A percentile compares a stretch with the other conserved stretches of the same genome.
Conservation (phyloP, 805 yeast species). For the Yarrowia sp. region DNA sequence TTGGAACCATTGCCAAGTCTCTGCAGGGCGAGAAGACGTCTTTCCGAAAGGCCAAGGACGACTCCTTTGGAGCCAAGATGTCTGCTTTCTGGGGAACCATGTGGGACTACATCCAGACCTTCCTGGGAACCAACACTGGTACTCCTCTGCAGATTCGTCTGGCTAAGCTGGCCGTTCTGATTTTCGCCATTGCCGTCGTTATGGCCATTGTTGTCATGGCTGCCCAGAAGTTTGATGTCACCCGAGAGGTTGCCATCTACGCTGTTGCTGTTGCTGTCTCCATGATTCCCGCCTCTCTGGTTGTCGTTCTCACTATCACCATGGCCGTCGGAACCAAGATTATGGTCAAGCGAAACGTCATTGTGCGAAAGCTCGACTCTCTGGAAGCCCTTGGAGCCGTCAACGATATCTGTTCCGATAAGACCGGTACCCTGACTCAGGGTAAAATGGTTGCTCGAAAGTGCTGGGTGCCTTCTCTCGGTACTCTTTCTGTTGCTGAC, state of each 20-base stretch:
- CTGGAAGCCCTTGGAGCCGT: slow-evolving; percentile 77
- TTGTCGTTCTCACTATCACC: slow-evolving; percentile 76
- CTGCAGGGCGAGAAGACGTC: slow-evolving; percentile 47
- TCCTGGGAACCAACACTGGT: slow-evolving; percentile 76
- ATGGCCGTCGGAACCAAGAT: slow-evolving; percentile 80
- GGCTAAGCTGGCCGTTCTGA: slow-evolving; percentile 69
- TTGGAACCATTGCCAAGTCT: slow-evolving; percentile 68
- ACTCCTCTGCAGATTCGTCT: slow-evolving; percentile 78
- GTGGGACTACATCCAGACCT: slow-evolving; percentile 58
- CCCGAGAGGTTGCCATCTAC: slow-evolving; percentile 77
- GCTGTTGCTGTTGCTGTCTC: slow-evolving; percentile 83
- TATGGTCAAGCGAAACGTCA: slow-evolving; percentile 64
- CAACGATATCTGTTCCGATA: slow-evolving; percentile 77
- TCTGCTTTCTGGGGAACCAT: slow-evolving; percentile 49
- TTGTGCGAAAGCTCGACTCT: slow-evolving; percentile 74
- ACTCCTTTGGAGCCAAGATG: slow-evolving; percentile 46
- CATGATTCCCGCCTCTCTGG: slow-evolving; percentile 78
- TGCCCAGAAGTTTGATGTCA: slow-evolving; percentile 69
- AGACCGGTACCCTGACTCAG: slow-evolving; percentile 78
- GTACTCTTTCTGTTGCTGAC: slow-evolving; percentile 54
- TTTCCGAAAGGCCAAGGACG: slow-evolving; percentile 45
- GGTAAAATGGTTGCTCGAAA: slow-evolving; percentile 75
- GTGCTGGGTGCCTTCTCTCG: slow-evolving; percentile 65
- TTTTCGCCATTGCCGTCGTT: slow-evolving; percentile 73
- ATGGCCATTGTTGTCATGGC: slow-evolving; percentile 87